A percentile compares a stretch with the other conserved stretches of the same genome.
Conservation (phyloP, 228 moss, liverwort and hornwort species). For the Sphagnum magellanicum region DNA sequence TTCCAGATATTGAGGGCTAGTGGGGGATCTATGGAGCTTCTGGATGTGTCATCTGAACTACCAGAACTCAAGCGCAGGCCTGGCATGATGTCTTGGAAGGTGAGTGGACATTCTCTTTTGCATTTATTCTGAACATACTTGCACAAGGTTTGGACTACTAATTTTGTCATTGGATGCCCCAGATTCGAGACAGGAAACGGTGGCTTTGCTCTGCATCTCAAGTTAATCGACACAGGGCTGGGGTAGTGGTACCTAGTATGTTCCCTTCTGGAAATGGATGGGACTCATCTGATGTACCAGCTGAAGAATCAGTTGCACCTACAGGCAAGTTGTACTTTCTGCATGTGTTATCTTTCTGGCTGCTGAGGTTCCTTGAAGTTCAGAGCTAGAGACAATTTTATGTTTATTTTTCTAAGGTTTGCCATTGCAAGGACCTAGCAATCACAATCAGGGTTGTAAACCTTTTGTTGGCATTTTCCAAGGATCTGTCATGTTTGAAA, state of each 20-base stretch:
- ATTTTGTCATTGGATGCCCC: constrained; percentile 4
- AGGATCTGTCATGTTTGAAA: too few relatives aligned
- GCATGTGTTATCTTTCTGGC: too few relatives aligned
- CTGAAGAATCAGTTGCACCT: constrained; percentile 25
- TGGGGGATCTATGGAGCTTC: constrained; percentile 78
- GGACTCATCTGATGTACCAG: constrained; percentile 44
- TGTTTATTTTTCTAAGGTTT: too few relatives aligned
- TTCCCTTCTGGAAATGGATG: constrained; percentile 93
- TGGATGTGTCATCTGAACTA: constrained; percentile 80
- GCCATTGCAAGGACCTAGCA: too few relatives aligned
- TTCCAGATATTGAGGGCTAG: constrained; percentile 77
- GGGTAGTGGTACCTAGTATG: constrained; percentile 93
- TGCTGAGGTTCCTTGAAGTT: too few relatives aligned
- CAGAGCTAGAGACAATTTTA: too few relatives aligned
- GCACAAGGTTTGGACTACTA: not conserved
- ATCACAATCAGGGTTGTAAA: too few relatives aligned
- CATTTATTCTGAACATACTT: not conserved
- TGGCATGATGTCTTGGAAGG: constrained; percentile 93
- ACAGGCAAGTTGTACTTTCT: constrained; percentile 24
- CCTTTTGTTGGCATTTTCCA: too few relatives aligned
- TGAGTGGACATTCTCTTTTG: constrained; percentile 9
- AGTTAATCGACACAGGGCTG: constrained; percentile 82
- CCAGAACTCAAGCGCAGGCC: constrained; percentile 79
- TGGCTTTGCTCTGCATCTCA: constrained; percentile 86
- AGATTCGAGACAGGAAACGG: constrained; percentile 84